These are phyloP conservation scores for Westerdykella sp. DNA, from an alignment of 2,329 filamentous ascomycete genomes.

Conservation along the genomic window DNA sequence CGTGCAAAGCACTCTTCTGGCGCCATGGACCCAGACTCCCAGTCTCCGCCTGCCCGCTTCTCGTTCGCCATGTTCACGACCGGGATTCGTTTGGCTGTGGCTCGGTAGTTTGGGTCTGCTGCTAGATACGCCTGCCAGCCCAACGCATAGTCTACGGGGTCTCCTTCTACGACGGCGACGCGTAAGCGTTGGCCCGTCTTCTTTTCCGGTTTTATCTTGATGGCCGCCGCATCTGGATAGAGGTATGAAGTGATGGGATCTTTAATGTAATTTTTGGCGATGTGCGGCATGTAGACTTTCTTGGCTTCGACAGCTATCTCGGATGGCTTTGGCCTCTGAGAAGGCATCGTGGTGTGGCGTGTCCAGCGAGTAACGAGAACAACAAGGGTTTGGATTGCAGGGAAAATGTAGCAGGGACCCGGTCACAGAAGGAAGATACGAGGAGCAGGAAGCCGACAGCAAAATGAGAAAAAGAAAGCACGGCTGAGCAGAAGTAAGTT, in stretches of 20 bases:
- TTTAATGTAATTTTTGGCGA: conserved; percentile 52
- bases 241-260: conserved; percentile 55
- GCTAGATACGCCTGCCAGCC: conserved; percentile 47
- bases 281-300: conserved; percentile 59
- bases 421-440: background rate
- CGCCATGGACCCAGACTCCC: conserved; percentile 60
- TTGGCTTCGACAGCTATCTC: conserved; percentile 71
- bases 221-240: conserved; percentile 39
- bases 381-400: background rate
- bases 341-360: conserved; percentile 43
- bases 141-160: conserved; percentile 50
- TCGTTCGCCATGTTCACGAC: conserved; percentile 72
- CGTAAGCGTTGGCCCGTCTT: conserved; percentile 38
- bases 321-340: conserved; percentile 56
- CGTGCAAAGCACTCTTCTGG: conserved; percentile 69
- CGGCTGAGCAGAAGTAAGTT: background rate
- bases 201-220: conserved; percentile 43
- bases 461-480: background rate
- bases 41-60: conserved; percentile 70
- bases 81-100: conserved; percentile 45
- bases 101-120: conserved; percentile 21
- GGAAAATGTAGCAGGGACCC: background rate
- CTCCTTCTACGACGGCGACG: conserved; percentile 42
- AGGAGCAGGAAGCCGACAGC: background rate
- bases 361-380: conserved; percentile 1